Conservation (phyloP, 2,329 filamentous ascomycete species). For the Monosporascus sp. region DNA sequence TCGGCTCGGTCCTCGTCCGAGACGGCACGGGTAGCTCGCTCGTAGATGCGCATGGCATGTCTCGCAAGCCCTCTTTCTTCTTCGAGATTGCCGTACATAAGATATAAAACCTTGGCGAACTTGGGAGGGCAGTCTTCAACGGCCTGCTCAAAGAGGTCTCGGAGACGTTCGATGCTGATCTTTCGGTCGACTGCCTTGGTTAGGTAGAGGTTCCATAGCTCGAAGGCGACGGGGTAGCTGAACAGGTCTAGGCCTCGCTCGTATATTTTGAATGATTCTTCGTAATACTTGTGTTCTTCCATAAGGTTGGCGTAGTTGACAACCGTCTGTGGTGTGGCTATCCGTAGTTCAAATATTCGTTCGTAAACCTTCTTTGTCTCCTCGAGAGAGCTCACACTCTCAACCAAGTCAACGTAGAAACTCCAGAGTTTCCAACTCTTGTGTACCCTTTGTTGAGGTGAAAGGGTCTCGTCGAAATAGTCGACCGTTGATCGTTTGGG, state of each 20-base stretch:
- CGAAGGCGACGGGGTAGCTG: constrained; percentile 95
- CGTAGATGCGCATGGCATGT: constrained; percentile 98
- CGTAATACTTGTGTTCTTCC: constrained; percentile 91
- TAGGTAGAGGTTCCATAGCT: constrained; percentile 96
- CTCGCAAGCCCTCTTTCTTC: constrained; percentile 91
- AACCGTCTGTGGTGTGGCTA: constrained; percentile 95
- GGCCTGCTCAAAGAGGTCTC: constrained; percentile 95
- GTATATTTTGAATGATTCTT: constrained; percentile 97
- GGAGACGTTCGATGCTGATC: constrained; percentile 87
- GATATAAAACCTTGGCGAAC: constrained; percentile 90
- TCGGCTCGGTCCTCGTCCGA: constrained; percentile 90
- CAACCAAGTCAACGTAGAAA: constrained; percentile 97
- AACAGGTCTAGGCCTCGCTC: constrained; percentile 97
- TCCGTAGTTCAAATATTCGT: constrained; percentile 94
- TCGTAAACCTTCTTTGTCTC: constrained; percentile 95
- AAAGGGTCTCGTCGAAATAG: constrained; percentile 93
- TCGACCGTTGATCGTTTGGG: constrained; percentile 97
- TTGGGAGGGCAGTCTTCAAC: constrained; percentile 91
- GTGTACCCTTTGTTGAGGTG: constrained; percentile 92
- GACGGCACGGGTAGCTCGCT: constrained; percentile 90
- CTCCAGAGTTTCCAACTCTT: constrained; percentile 99
- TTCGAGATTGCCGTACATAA: constrained; percentile 98
- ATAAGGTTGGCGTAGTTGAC: constrained; percentile 97
- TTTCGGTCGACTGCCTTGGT: constrained; percentile 96
- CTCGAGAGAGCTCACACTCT: constrained; percentile 84